Evolutionary conservation across 2,329 filamentous ascomycete species (phyloP).

Genomic region (Arthrinium phaeospermum): DNA sequence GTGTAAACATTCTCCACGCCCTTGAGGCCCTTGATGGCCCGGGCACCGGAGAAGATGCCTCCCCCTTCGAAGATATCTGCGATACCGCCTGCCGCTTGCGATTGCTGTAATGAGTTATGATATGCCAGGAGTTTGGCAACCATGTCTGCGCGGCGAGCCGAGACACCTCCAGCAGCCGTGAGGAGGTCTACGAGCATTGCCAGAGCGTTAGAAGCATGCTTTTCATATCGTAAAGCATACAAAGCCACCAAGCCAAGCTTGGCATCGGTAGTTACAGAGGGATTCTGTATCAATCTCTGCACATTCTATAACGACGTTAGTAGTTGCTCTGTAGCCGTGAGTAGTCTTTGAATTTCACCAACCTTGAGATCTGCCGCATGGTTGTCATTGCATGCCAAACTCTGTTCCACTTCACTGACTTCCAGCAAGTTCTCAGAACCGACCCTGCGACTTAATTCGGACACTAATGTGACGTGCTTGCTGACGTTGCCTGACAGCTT

Average conservation of each 20-base stretch:
- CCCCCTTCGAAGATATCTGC: slow-evolving; percentile 90
- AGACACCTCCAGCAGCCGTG: slow-evolving; percentile 80
- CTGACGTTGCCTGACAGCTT: slow-evolving; percentile 97
- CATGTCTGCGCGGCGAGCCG: slow-evolving; percentile 75
- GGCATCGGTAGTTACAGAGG: slow-evolving; percentile 76
- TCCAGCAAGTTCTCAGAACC: slow-evolving; percentile 88
- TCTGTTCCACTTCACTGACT: slow-evolving; percentile 96
- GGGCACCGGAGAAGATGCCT: slow-evolving; percentile 88
- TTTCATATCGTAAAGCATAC: slow-evolving; percentile 93
- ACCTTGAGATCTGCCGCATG: slow-evolving; percentile 91
- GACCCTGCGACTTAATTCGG: slow-evolving; percentile 88
- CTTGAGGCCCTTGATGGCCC: slow-evolving; percentile 92
- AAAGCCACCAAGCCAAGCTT: slow-evolving; percentile 91
- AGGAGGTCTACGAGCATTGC: slow-evolving; percentile 88
- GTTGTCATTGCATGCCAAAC: slow-evolving; percentile 94
- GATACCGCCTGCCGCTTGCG: slow-evolving; percentile 77
- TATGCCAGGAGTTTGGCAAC: slow-evolving; percentile 85
- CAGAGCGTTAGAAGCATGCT: slow-evolving; percentile 81
- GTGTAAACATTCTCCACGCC: slow-evolving; percentile 99
- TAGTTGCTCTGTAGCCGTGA: not conserved
- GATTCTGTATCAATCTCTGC: slow-evolving; percentile 83
- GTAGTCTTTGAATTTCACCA: slow-evolving; percentile 32
- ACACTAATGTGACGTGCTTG: slow-evolving; percentile 96
- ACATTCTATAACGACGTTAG: slow-evolving; percentile 63
- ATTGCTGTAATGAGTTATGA: slow-evolving; percentile 83